Evolutionary conservation across 345 rosid genomes (phyloP), one percentile per base, ranked within the genome.

Genomic region (Combretum micranthum): DNA sequence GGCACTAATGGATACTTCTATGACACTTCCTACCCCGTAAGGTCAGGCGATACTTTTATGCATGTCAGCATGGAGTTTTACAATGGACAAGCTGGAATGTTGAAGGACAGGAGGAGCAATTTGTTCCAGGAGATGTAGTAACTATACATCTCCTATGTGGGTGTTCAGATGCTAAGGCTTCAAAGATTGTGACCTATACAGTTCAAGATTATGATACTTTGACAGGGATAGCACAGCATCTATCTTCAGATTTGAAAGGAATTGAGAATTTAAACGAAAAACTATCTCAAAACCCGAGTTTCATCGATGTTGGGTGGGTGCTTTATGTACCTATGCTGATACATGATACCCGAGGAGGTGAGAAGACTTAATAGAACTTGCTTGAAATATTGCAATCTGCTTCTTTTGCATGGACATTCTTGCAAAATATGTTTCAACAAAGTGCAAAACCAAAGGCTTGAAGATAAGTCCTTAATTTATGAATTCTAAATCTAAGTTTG

Each of bases 41-140:
- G 46, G 45, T 17, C 47, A 12, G 62, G 59, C 0, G 74, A 63
- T 16, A 66, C 59, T 21, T 64, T 56, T 42, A 19, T 8, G 11
- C 17, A 52, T 20, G 18, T 57, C 42, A 13, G 37, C 0, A 16
- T 22, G 15, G 15, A 25, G 32, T 23, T 67, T 14, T 64, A 64
- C 44, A 55, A 59, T 15, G 68, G 70, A 17, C 76, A 75, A 52
- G 73, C 70, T 71, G 70, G 71, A 3, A 55, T 56, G 67, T 60
- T 63, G 62, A 46, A 56, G 59, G 48, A 32, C 10, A 32, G 6
- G 67, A 48, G 39, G 42, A 56, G 44, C 51, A 22, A 15, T 47
- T 72, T 53, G 19, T 60, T 12, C 26, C 64, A 2, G 74, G 69
- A 39, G 64, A 63, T 14, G 43, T 3, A 21, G 18, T 65, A 18